Conservation (phyloP, 306 rosid species). For the Bauhinia variegata region DNA sequence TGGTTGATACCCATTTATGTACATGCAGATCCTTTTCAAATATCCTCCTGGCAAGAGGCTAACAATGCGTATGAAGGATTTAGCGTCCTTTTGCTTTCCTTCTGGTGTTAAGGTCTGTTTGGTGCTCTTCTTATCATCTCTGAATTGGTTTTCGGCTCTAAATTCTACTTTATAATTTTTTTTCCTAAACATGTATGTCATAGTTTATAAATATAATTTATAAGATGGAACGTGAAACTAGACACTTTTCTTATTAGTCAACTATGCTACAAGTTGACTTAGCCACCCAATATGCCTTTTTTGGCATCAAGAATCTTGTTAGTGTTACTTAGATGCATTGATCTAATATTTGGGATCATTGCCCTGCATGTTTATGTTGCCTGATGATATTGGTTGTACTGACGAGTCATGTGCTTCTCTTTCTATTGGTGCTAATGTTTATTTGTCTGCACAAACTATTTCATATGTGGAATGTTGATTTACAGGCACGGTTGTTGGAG, state of each 20-base stretch:
- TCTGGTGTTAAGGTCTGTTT: slow-evolving; percentile 79
- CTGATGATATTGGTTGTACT: neutral
- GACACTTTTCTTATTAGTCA: neutral
- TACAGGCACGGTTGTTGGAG: slow-evolving; percentile 85
- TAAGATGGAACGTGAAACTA: neutral
- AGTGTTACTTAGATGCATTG: neutral
- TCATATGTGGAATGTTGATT: slow-evolving; percentile 46
- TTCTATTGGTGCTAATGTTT: neutral
- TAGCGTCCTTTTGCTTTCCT: slow-evolving; percentile 89
- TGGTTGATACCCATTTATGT: slow-evolving; percentile 35
- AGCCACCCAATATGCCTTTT: neutral
- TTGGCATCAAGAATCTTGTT: neutral
- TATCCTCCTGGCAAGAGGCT: slow-evolving; percentile 83
- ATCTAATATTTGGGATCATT: neutral
- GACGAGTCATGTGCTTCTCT: neutral
- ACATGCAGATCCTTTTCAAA: slow-evolving; percentile 75
- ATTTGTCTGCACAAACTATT: slow-evolving; percentile 31
- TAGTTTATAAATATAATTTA: neutral
- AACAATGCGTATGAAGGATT: slow-evolving; percentile 68
- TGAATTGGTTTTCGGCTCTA: slow-evolving; percentile 6
- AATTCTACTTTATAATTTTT: slow-evolving; percentile 25
- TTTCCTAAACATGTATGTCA: neutral
- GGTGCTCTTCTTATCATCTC: slow-evolving; percentile 22
- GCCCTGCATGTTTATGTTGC: neutral
- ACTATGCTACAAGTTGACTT: neutral